A percentile compares a stretch with the other conserved stretches of the same genome.
Evolutionary conservation across 176 grass and related monocot genomes (phyloP).

Genomic region (Juncus effusus): DNA sequence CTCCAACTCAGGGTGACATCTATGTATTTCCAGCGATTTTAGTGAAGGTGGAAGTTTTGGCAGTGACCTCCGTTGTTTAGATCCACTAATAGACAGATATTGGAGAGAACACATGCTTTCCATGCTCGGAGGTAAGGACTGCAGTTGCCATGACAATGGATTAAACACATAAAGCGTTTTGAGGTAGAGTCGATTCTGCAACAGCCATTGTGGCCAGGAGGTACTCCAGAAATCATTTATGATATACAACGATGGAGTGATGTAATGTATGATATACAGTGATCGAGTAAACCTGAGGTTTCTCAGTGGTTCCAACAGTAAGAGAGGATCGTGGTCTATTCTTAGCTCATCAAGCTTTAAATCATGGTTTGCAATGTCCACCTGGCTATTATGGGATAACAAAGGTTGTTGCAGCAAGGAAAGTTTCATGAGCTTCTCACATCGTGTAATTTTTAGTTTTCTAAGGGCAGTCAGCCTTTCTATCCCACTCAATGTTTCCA

Average conservation of each 20-base stretch:
- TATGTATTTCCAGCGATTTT: background rate
- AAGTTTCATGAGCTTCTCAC: constrained; percentile 7
- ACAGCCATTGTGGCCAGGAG: constrained; percentile 15
- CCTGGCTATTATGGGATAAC: background rate
- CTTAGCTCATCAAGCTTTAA: background rate
- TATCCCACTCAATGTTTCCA: constrained; percentile 16
- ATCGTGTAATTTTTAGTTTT: constrained; percentile 3
- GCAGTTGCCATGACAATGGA: background rate
- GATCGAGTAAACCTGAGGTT: background rate
- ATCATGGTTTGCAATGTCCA: background rate
- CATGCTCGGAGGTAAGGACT: constrained; percentile 1
- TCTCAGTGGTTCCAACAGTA: constrained; percentile 17
- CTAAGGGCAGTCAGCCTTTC: constrained; percentile 26
- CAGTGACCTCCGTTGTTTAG: background rate
- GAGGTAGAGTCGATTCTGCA: constrained; percentile 14
- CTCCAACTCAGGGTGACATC: constrained; percentile 8
- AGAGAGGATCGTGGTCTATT: background rate
- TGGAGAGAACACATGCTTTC: constrained; percentile 9
- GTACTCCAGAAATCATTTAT: background rate
- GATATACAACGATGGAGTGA: no score
- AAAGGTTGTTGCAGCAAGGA: constrained; percentile 1
- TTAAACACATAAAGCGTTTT: background rate
- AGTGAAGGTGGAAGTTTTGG: constrained; percentile 14
- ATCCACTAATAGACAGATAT: background rate
- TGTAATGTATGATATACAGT: constrained; percentile 3